Evolutionary conservation across 2,329 filamentous ascomycete genomes (phyloP).

Genomic region (Monilinia fructicola): DNA sequence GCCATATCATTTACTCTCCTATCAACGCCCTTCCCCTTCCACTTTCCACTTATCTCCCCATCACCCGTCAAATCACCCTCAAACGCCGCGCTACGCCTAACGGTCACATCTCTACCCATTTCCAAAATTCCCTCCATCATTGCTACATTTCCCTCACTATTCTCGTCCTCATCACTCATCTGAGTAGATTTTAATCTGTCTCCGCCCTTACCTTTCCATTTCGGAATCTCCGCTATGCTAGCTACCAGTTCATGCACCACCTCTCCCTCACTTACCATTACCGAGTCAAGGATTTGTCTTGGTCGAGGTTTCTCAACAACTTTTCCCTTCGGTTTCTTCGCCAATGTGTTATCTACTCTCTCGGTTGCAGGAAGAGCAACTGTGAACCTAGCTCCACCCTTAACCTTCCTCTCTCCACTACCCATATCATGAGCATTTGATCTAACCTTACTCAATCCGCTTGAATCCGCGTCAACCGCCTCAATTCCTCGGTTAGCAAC

Average conservation of each 20-base stretch:
- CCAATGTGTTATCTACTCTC: too few relatives aligned
- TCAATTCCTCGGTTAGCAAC: background rate
- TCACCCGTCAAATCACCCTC: background rate
- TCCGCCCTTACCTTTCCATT: background rate
- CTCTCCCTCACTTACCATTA: background rate
- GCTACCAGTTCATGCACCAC: background rate
- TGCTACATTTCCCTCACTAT: background rate
- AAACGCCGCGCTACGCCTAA: background rate
- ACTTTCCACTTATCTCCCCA: background rate
- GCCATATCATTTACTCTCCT: background rate
- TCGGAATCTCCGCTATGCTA: background rate
- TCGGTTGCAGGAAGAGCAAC: background rate
- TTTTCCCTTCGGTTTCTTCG: background rate
- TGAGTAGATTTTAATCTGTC: background rate
- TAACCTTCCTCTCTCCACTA: background rate
- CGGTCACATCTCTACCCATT: background rate
- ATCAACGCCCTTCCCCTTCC: slow-evolving; percentile 15
- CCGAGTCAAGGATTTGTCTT: background rate
- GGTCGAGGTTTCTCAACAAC: accelerated
- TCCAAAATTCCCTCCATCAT: background rate
- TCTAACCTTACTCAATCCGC: background rate
- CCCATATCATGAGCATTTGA: background rate
- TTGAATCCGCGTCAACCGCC: background rate
- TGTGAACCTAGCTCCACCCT: background rate
- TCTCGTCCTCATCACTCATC: background rate